Percentiles rank a stretch among this genome's conserved stretches.
Conservation (phyloP, 2,329 filamentous ascomycete species). For the Trichoderma guizhouense region DNA sequence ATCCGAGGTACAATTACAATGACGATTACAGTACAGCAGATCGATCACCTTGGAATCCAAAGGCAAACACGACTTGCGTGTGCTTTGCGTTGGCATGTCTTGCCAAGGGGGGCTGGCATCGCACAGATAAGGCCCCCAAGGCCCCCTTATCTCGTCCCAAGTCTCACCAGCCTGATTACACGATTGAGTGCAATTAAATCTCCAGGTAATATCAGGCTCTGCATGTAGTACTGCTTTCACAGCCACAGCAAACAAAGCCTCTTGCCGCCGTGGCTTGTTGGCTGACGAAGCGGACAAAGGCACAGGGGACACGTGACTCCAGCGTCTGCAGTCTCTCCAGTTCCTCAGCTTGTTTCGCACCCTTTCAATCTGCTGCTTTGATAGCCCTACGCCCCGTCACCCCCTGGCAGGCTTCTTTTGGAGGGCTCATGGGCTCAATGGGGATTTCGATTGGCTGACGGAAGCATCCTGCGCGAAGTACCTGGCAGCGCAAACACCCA, state of each 20-base stretch:
- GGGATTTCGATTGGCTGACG: background rate
- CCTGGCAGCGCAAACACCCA: slow-evolving; percentile 5
- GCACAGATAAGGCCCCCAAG: background rate
- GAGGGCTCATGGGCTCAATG: slow-evolving; percentile 6
- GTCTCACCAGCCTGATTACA: background rate
- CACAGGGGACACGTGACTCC: background rate
- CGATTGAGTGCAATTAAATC: background rate
- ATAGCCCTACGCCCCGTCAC: background rate
- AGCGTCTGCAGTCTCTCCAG: background rate
- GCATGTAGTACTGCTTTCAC: background rate
- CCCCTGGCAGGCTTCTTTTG: slow-evolving; percentile 7
- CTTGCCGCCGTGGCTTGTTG: background rate
- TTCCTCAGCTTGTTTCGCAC: background rate
- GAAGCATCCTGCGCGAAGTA: background rate
- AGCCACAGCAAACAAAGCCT: slow-evolving; percentile 4
- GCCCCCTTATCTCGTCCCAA: background rate
- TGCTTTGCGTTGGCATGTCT: background rate
- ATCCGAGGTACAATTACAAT: background rate
- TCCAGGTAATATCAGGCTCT: background rate
- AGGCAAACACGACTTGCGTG: background rate
- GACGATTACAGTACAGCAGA: background rate
- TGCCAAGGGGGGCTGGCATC: background rate
- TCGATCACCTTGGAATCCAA: background rate
- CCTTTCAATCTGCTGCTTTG: background rate
- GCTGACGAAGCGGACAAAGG: background rate